A percentile compares a stretch with the other conserved stretches of the same genome.
Evolutionary conservation across 768 basidiomycete species (phyloP).

Genomic region (Amanita thiersii): DNA sequence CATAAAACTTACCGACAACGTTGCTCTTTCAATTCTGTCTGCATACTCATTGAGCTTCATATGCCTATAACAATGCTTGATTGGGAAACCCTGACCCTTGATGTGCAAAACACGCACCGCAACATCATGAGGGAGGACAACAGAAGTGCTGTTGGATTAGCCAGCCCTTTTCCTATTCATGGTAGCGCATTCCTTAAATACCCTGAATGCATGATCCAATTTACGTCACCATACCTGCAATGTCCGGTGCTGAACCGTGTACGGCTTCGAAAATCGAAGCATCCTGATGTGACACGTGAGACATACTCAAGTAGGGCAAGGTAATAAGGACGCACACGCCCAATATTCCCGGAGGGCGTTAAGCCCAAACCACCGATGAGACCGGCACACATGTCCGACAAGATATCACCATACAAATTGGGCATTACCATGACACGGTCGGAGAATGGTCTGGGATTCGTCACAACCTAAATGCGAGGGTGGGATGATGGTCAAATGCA

Average conservation of each 20-base stretch:
- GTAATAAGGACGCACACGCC: slow-evolving; percentile 51
- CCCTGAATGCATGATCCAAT: neutral
- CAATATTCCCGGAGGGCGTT: slow-evolving; percentile 97
- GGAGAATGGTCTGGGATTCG: slow-evolving; percentile 87
- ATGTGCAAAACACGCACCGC: slow-evolving; percentile 42
- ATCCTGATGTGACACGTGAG: slow-evolving; percentile 45
- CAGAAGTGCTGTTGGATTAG: slow-evolving; percentile 98
- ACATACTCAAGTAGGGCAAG: neutral
- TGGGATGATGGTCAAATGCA: neutral
- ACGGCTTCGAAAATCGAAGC: slow-evolving; percentile 99
- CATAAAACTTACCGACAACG: slow-evolving; percentile 62
- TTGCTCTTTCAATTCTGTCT: slow-evolving; percentile 85
- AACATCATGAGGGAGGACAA: slow-evolving; percentile 98
- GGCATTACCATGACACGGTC: slow-evolving; percentile 99
- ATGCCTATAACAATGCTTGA: slow-evolving; percentile 47
- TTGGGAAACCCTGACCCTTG: slow-evolving; percentile 11
- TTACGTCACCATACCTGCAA: slow-evolving; percentile 56
- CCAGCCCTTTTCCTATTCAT: slow-evolving; percentile 71
- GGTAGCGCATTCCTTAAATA: slow-evolving; percentile 9
- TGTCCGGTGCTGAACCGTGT: slow-evolving; percentile 99
- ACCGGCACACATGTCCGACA: slow-evolving; percentile 98
- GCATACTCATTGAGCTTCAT: slow-evolving; percentile 87
- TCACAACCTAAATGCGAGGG: slow-evolving; percentile 53
- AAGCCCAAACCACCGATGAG: slow-evolving; percentile 96
- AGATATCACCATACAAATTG: slow-evolving; percentile 91